Evolutionary conservation across 371 early-diverging fungal species (phyloP), one percentile per base, ranked within the genome.

Genomic region (Chytridiales sp.): DNA sequence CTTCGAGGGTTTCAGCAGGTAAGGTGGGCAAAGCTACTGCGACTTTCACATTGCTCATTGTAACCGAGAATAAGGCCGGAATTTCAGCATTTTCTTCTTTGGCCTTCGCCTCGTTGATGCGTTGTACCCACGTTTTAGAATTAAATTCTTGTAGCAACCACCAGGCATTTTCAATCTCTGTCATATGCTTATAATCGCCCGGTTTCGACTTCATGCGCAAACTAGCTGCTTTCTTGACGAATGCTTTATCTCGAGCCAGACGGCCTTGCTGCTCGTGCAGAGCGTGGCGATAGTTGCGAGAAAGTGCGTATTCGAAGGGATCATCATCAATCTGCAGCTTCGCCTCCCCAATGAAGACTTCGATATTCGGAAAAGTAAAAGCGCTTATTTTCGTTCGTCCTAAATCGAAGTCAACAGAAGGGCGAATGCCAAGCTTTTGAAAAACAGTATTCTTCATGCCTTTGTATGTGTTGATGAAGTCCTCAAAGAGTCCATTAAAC

Each of bases 91-190:
- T 40, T n/a, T n/a, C 29, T 29, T 22, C 26, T 27, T 40, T 40
- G 19, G 29, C 36, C 30, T 29, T 34, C 21, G 67, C 44, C n/a
- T 57, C 49, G n/a, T 32, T 19, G n/a, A 73, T 59, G 11, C 68
- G 62, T 9, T 70, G 69, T 38, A 80, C 75, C 86, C 85, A 86
- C 1, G 72, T 59, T 6, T 69, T 72, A 11, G 84, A 69, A 44
- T 85, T 80, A 55, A 79, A 82, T 49, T 82, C 78, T 38, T 85
- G 78, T 21, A 87, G 55, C 17, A 77, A 63, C 67, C 78, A 77
- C 75, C 76, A 82, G 4, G 84, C 84, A 13, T 76, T 75, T 35
- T 79, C 79, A 3, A 85, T 61, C n/a, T 61, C 68, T 22, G 43
- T 52, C 32, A 49, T 40, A 22, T 39, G 13, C 13, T 59, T 1